Conservation (phyloP, 208 protist species). For the Wallacemonas sp. region DNA sequence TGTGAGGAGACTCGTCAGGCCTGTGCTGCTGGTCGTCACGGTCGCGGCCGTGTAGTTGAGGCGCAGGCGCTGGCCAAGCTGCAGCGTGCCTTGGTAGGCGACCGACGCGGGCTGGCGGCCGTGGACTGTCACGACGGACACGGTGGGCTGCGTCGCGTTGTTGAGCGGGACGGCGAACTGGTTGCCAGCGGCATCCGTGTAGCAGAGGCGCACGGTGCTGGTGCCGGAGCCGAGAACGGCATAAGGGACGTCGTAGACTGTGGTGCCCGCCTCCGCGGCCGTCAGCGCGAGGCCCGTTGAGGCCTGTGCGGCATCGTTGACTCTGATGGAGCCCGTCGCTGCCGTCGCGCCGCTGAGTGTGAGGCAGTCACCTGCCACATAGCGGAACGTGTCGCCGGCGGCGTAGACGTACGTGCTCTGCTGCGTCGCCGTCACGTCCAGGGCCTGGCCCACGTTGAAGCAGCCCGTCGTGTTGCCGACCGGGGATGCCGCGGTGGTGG, state of each 20-base stretch:
- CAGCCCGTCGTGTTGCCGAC: constrained; percentile 49
- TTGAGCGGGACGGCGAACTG: constrained; percentile 78
- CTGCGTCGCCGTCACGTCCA: constrained; percentile 43
- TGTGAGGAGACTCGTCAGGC: constrained; percentile 16
- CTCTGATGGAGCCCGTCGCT: constrained; percentile 39
- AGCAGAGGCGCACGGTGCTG: constrained; percentile 70
- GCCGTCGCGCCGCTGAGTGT: constrained; percentile 26
- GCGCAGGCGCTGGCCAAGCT: constrained; percentile 70
- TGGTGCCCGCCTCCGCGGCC: constrained; percentile 16
- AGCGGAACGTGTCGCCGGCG: constrained; percentile 27
- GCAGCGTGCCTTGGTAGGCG: constrained; percentile 22
- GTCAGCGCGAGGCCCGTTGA: constrained; percentile 34
- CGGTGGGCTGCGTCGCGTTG: constrained; percentile 18
- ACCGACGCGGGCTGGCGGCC: constrained; percentile 39
- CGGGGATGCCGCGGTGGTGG: constrained; percentile 45
- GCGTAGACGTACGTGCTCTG: constrained; percentile 23
- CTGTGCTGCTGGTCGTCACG: constrained; percentile 23
- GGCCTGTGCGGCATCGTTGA: constrained; percentile 50
- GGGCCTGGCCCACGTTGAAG: constrained; percentile 61
- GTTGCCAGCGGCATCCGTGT: constrained; percentile 74
- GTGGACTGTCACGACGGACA: constrained; percentile 46
- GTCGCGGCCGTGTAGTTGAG: constrained; percentile 49
- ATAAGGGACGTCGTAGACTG: constrained; percentile 37
- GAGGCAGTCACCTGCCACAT: constrained; percentile 52
- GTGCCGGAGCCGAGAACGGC: constrained; percentile 61